Conservation (phyloP, 805 yeast species). For the Torulaspora quercuum region DNA sequence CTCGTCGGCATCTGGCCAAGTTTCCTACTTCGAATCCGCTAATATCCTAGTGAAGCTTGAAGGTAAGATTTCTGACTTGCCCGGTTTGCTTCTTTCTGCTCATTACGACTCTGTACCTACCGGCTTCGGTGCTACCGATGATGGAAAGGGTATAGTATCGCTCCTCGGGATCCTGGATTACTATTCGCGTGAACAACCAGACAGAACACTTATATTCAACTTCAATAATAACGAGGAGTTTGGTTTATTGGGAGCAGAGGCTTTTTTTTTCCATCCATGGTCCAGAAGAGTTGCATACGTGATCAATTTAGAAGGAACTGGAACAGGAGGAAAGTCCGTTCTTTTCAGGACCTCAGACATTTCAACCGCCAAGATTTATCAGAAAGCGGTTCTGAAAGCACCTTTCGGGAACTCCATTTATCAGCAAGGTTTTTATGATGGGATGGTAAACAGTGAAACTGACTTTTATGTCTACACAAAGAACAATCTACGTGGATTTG, state of each 20-base stretch:
- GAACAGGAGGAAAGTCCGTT: conserved; percentile 83
- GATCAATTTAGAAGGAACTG: conserved; percentile 87
- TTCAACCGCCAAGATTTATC: conserved; percentile 59
- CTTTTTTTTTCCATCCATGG: conserved; percentile 75
- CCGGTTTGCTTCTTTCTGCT: conserved; percentile 73
- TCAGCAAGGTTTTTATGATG: conserved; percentile 79
- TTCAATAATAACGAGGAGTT: conserved; percentile 89
- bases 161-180: conserved; percentile 65
- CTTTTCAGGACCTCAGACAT: conserved; percentile 80
- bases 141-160: conserved; percentile 84
- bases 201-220: conserved; percentile 72
- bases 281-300: conserved; percentile 56
- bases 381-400: conserved; percentile 47
- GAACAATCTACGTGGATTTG: conserved; percentile 77
- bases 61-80: conserved; percentile 56
- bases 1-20: conserved; percentile 41
- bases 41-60: conserved; percentile 73
- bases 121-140: conserved; percentile 85
- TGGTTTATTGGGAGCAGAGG: conserved; percentile 77
- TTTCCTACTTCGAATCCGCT: conserved; percentile 77
- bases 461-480: conserved; percentile 72
- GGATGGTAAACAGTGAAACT: conserved; percentile 73
- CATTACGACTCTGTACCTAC: conserved; percentile 90
- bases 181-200: conserved; percentile 50
- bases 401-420: conserved; percentile 80